Base-by-base conservation (phyloP, 441 rosid species). In the Breynia disticha region DNA sequence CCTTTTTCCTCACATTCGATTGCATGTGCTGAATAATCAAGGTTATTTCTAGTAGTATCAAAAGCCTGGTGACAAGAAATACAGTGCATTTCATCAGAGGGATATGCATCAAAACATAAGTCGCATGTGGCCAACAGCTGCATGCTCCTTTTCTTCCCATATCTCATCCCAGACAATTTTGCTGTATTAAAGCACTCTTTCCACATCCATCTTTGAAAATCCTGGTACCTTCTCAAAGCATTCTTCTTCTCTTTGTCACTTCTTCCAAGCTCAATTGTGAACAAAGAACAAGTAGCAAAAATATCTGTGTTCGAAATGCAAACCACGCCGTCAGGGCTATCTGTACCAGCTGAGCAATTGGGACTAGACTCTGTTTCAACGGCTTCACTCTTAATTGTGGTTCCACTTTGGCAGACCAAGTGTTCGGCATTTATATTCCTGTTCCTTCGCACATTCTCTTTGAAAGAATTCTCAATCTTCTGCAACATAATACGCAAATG, bases 141-240 rank as follows among this genome's bases (percentile, higher is more conserved):
- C 13, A 37, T 59, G 50, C 78, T 70, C 72, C 93, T 76, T 68
- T 78, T 74, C 71, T 80, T 82, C 58, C 83, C 93, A 63, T 69
- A 65, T 71, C 80, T 79, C 63, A 72, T 72, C 63, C 95, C 95
- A 69, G 69, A 65, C 61, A 76, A 69, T 37, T 72, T 71, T 1
- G 60, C 68, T 63, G 87, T 61, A 60, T 59, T 79, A 57, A 65
- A 69, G 69, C 90, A 76, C 60, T 86, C 96, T 47, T 68, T 79
- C 97, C 91, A 82, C 73, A 80, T 81, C 97, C 97, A 95, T 62
- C 74, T 74, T 76, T 84, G 90, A 63, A 86, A 82, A 60, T 80
- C 93, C 55, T 67, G 84, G 61, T 86, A 82, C 72, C 99, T 87
- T 74, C 70, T 80, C 53, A 82, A 61, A 51, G 86, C 75, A 54